Evolutionary conservation across 75 land plant species (phyloP).

Genomic region (Pinus tabuliformis): DNA sequence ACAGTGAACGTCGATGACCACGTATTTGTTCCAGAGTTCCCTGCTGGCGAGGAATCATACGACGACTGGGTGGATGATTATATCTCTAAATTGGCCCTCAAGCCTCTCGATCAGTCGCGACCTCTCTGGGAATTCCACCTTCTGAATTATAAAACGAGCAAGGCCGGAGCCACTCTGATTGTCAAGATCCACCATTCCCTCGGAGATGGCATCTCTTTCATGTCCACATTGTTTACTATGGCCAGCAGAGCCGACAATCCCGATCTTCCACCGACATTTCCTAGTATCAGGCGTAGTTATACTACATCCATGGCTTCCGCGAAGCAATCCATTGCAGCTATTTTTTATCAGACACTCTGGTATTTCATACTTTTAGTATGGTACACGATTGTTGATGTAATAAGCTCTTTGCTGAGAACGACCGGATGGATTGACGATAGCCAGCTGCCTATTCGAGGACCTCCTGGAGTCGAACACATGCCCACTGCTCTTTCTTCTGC

Average conservation of each 20-base stretch:
- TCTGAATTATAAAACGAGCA: constrained; percentile 35
- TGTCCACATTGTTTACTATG: constrained; percentile 49
- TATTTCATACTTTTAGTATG: constrained; percentile 16
- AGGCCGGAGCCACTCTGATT: constrained; percentile 25
- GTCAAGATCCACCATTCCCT: constrained; percentile 62
- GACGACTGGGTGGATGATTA: constrained; percentile 18
- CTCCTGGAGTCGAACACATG: constrained; percentile 19
- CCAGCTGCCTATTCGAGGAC: constrained; percentile 23
- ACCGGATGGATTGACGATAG: constrained; percentile 22
- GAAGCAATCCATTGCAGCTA: neutral
- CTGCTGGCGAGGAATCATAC: neutral
- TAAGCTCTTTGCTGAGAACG: constrained; percentile 10
- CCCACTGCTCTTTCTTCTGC: neutral
- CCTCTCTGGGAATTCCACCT: constrained; percentile 70
- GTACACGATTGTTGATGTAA: constrained; percentile 22
- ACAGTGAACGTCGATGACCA: constrained; percentile 32
- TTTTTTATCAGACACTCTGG: constrained; percentile 1
- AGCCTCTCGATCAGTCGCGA: constrained; percentile 10
- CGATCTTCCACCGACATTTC: constrained; percentile 35
- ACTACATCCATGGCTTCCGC: neutral
- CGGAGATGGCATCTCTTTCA: constrained; percentile 70
- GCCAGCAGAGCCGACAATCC: constrained; percentile 32
- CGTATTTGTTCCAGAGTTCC: constrained; percentile 1
- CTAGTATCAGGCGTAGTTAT: neutral
- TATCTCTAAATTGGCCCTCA: constrained; percentile 6